These are phyloP conservation scores for Saccharomycopsis sp. DNA, from an alignment of 805 yeast genomes.

Conservation along the genomic window DNA sequence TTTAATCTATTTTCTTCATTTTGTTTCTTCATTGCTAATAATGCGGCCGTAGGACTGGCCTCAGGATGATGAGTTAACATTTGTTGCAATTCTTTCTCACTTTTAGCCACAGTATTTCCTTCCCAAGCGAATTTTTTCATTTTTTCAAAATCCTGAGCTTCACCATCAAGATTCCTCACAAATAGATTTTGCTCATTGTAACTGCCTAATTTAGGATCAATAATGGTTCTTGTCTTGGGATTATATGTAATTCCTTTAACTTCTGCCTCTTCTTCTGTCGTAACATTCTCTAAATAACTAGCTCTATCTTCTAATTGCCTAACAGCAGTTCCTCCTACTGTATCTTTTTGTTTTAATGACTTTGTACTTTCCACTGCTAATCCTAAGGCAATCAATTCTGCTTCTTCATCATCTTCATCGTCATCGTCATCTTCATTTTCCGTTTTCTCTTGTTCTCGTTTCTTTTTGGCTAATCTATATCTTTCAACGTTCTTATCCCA, in stretches of 20 bases:
- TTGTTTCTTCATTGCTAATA: slow-evolving; percentile 24
- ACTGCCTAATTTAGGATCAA: slow-evolving; percentile 26
- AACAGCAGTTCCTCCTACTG: slow-evolving; percentile 26
- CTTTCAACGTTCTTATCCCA: slow-evolving; percentile 33
- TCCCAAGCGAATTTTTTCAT: slow-evolving; percentile 31
- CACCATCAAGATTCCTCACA: slow-evolving; percentile 31
- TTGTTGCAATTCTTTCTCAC: slow-evolving; percentile 10
- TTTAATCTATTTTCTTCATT: slow-evolving; percentile 20
- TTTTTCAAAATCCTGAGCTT: slow-evolving; percentile 29
- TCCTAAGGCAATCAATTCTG: slow-evolving; percentile 26
- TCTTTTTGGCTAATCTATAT: slow-evolving; percentile 20
- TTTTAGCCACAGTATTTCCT: neutral
- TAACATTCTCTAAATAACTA: slow-evolving; percentile 31
- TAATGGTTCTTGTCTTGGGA: slow-evolving; percentile 31
- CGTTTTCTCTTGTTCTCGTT: neutral
- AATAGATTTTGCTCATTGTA: slow-evolving; percentile 31
- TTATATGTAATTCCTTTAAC: slow-evolving; percentile 22
- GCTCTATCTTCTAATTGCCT: slow-evolving; percentile 47
- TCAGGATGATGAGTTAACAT: slow-evolving; percentile 23
- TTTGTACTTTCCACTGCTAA: slow-evolving; percentile 11
- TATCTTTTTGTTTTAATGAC: slow-evolving; percentile 18
- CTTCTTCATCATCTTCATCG: slow-evolving; percentile 24
- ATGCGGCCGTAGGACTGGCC: slow-evolving; percentile 28
- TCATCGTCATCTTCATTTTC: slow-evolving; percentile 24
- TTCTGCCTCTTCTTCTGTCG: slow-evolving; percentile 20